Evolutionary conservation across 352 stramenopile species (phyloP), one percentile per base, ranked within the genome.

Genomic region (Pythium sp.): DNA sequence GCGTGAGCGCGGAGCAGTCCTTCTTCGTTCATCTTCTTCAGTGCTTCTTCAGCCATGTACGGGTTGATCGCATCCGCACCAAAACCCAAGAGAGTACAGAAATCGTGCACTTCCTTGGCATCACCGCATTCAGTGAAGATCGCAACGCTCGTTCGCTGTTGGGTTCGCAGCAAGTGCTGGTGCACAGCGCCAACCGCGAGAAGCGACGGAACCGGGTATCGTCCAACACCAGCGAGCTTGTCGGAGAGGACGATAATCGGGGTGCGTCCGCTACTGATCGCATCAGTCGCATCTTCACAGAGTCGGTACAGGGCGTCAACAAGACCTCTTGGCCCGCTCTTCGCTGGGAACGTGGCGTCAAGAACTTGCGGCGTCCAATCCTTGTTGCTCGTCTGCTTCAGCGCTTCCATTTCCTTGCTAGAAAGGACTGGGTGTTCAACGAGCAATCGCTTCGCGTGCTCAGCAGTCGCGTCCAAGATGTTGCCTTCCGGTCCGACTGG

Each of bases 81-180:
- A 73, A 97, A 99, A 36, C 94, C 94, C 65, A 98, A 83, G 24
- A 98, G 77, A 2, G 93, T 97, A 41, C 92, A 94, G 77, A 97
- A 97, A 75, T 99, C 94, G 72, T 98, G 93, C n/a, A 98, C 95
- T 83, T 99, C 97, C 74, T 97, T 97, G 7, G 89, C 91, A 76
- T 99, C 97, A 77, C 94, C 96, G 65, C 84, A 92, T 80, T 99
- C 96, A 15, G 89, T 78, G 73, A 99, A 98, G 63, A 99, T 83
- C 30, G 93, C 95, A 62, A 94, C 90, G 67, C 81, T 84, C 18
- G 82, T 90, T 73, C 80, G 80, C 70, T 98, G 93, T 65, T 98
- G 96, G 7, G 93, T 98, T 28, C 89, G 87, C 24, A 99, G 80
- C 53, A 99, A 80, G 75, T 98, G 94, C 78, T 99, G 97, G 75